A percentile compares a stretch with the other conserved stretches of the same genome.
phyloP scores from a whole-genome alignment of 2,329 filamentous ascomycete species.

The Penicillium thymicola region DNA sequence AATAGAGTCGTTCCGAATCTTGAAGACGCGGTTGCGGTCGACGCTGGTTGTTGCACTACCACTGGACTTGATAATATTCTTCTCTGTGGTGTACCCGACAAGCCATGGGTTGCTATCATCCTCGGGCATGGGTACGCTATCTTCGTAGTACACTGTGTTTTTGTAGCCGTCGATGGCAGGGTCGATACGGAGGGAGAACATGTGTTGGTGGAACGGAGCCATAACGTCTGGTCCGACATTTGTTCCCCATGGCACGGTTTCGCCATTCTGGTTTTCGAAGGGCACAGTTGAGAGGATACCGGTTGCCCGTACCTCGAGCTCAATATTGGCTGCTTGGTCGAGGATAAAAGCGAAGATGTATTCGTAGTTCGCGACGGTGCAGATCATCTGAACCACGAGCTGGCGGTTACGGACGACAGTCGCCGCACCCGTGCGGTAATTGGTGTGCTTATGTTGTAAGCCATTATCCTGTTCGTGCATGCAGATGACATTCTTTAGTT shows the following conservation, averaged over 20 bases:
- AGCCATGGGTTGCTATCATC: slow-evolving; percentile 59
- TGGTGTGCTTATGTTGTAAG: slow-evolving; percentile 70
- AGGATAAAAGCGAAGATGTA: slow-evolving; percentile 71
- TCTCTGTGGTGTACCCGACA: slow-evolving; percentile 58
- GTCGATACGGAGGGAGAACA: slow-evolving; percentile 66
- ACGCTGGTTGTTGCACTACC: slow-evolving; percentile 54
- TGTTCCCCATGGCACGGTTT: slow-evolving; percentile 65
- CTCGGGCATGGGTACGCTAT: slow-evolving; percentile 52
- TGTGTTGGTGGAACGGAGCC: slow-evolving; percentile 70
- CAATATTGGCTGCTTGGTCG: slow-evolving; percentile 66
- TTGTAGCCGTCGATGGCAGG: slow-evolving; percentile 57
- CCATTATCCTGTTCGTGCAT: slow-evolving; percentile 70
- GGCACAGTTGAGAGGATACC: slow-evolving; percentile 66
- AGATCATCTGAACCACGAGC: slow-evolving; percentile 66
- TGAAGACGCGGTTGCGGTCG: slow-evolving; percentile 49
- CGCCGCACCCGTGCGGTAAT: slow-evolving; percentile 64
- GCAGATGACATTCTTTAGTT: slow-evolving; percentile 65
- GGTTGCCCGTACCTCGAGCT: slow-evolving; percentile 67
- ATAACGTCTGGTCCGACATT: slow-evolving; percentile 68
- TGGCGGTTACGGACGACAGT: slow-evolving; percentile 64
- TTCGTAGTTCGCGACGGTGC: slow-evolving; percentile 70
- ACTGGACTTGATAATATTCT: slow-evolving; percentile 49
- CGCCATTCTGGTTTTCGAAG: slow-evolving; percentile 58
- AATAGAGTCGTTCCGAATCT: slow-evolving; percentile 50
- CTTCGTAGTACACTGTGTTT: slow-evolving; percentile 56